Evolutionary conservation across 441 rosid genomes (phyloP).

Genomic region (Corymbia calophylla): DNA sequence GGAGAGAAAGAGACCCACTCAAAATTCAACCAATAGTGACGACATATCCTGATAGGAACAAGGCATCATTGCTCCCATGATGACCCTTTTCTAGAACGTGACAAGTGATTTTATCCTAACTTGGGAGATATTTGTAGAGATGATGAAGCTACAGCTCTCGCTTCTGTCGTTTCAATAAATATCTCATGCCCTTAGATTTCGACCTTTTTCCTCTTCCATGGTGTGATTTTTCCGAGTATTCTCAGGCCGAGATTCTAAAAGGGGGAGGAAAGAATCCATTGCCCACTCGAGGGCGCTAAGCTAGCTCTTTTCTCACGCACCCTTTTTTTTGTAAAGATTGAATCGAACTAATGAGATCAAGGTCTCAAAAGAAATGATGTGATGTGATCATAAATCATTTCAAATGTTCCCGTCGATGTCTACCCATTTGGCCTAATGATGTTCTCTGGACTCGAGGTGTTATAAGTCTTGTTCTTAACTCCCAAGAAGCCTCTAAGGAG

Average conservation of each 20-base stretch:
- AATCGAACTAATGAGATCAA: accelerated
- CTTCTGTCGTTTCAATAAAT: background rate
- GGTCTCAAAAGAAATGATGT: background rate
- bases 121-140: background rate
- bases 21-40: background rate
- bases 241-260: background rate
- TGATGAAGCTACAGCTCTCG: background rate
- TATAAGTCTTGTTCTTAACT: background rate
- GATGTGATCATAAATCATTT: background rate
- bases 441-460: background rate
- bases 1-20: background rate
- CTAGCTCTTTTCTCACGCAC: background rate
- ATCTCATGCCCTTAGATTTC: background rate
- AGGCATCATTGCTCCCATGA: background rate
- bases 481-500: background rate
- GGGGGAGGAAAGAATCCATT: background rate
- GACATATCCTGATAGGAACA: background rate
- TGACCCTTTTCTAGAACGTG: background rate
- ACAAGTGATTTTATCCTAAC: background rate
- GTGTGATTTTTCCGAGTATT: background rate
- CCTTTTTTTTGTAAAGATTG: background rate
- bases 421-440: background rate
- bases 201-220: background rate
- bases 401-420: background rate
- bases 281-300: background rate